Base-by-base conservation (phyloP, 495 filamentous ascomycete genomes). In the Entonaema liquescens region DNA sequence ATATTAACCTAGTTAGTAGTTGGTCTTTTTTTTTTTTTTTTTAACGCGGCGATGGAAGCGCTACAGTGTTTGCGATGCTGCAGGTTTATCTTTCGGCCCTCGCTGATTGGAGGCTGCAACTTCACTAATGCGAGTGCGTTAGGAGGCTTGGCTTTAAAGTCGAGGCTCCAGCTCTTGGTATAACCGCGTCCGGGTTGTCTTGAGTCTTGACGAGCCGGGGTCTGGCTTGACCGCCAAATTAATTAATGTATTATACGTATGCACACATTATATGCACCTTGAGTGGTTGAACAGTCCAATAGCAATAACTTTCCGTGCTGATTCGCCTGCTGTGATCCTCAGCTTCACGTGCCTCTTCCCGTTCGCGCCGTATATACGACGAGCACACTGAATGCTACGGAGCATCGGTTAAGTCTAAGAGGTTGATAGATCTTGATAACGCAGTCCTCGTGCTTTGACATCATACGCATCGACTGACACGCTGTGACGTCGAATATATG, bases 31-130 rank as follows among this genome's bases (percentile, higher is more conserved):
- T 2, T 13, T 42, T 2, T 12, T 12, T 50, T 49, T 54, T 59
- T 64, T 64, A 68, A 60, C 69, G 69, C 47, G 38, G 56, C 57
- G 70, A 73, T 63, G 61, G 57, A 36, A 56, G 54, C 58, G 17
- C 52, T 36, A 77, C 75, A 77, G 75, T 75, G 75, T 67, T 54
- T 65, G 57, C 36, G 38, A 55, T 71, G 56, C 69, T 77, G 75
- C 75, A 77, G 70, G 70, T 75, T 77, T 77, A 77, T 77, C 75
- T 77, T 71, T 70, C 44, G 59, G 70, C 58, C 61, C 3, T 33
- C 44, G 33, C 61, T 75, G 72, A 75, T 75, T 77, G 75, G 75
- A 72, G 23, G 59, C 21, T 50, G 28, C 26, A 52, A 64, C 21
- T 38, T 40, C 59, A 65, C 69, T 72, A 72, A 67, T 72, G 69